Conservation (phyloP, 495 filamentous ascomycete genomes). For the Baudoinia panamericana region DNA sequence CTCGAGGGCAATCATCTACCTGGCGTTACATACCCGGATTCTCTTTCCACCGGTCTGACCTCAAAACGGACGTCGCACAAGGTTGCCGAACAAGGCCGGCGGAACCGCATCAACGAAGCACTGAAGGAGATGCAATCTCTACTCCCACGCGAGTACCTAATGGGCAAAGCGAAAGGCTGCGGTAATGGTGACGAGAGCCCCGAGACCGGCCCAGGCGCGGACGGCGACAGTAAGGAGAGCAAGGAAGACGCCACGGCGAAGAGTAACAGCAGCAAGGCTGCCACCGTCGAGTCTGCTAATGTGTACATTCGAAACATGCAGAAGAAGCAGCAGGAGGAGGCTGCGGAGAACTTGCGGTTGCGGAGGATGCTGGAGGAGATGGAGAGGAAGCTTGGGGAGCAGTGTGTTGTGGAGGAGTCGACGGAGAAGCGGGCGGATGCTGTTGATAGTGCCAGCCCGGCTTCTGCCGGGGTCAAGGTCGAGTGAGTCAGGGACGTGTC, state of each 20-base stretch:
- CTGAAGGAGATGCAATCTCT: slow-evolving; percentile 81
- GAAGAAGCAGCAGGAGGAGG: slow-evolving; percentile 55
- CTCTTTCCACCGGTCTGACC: slow-evolving; percentile 80
- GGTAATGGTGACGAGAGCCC: slow-evolving; percentile 9
- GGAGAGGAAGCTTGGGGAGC: slow-evolving; percentile 19
- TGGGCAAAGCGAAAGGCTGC: background rate
- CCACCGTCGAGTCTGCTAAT: slow-evolving; percentile 89
- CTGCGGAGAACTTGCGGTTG: slow-evolving; percentile 48
- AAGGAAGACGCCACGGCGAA: slow-evolving; percentile 35
- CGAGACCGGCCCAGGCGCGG: slow-evolving; percentile 30
- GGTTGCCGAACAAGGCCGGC: slow-evolving; percentile 86
- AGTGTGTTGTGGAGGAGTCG: too few relatives aligned
- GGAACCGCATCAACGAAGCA: slow-evolving; percentile 90
- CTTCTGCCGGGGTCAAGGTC: too few relatives aligned
- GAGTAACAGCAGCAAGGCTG: slow-evolving; percentile 74
- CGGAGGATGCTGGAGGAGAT: slow-evolving; percentile 43
- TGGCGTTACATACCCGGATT: slow-evolving; percentile 80
- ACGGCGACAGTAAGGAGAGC: slow-evolving; percentile 22
- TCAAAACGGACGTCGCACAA: slow-evolving; percentile 97
- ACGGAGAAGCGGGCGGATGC: background rate
- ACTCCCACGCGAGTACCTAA: slow-evolving; percentile 4
- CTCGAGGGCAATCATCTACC: slow-evolving; percentile 82
- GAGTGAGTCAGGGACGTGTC: too few relatives aligned
- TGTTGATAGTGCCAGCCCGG: too few relatives aligned
- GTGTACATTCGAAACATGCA: slow-evolving; percentile 84